Percentiles rank a stretch among this genome's conserved stretches.
phyloP scores from a whole-genome alignment of 805 yeast species.

The Spencermartinsiella europaea region DNA sequence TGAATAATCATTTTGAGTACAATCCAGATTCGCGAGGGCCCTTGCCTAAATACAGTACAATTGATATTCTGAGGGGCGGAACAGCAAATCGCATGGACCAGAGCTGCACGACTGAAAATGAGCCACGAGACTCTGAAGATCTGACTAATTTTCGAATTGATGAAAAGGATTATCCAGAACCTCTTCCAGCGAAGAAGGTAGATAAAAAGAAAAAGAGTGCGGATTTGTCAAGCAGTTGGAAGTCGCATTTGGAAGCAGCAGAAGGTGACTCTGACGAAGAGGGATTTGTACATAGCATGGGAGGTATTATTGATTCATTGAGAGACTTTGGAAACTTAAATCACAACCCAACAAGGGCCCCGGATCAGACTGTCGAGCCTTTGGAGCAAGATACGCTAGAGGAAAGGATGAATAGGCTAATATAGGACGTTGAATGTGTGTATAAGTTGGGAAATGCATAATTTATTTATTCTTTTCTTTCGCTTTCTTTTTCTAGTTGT shows the following conservation, averaged over 20 bases:
- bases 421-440: no score
- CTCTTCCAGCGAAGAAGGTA: no score
- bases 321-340: conserved; percentile 14
- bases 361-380: background rate
- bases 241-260: conserved; percentile 13
- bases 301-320: conserved; percentile 20
- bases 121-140: background rate
- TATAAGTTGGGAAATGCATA: background rate
- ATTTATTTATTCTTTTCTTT: background rate
- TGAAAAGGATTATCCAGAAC: background rate
- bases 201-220: no score
- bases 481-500: background rate
- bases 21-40: background rate
- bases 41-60: background rate
- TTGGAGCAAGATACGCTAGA: conserved; percentile 3
- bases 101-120: background rate
- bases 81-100: background rate
- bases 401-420: conserved; percentile 3
- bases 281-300: conserved; percentile 18
- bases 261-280: conserved; percentile 21
- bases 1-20: conserved; percentile 51
- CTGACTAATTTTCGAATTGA: background rate
- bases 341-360: background rate
- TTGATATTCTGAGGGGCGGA: background rate
- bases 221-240: conserved; percentile 17